These are phyloP conservation scores for Volvox africanus DNA, from an alignment of 139 green algal species.

Conservation along the genomic window DNA sequence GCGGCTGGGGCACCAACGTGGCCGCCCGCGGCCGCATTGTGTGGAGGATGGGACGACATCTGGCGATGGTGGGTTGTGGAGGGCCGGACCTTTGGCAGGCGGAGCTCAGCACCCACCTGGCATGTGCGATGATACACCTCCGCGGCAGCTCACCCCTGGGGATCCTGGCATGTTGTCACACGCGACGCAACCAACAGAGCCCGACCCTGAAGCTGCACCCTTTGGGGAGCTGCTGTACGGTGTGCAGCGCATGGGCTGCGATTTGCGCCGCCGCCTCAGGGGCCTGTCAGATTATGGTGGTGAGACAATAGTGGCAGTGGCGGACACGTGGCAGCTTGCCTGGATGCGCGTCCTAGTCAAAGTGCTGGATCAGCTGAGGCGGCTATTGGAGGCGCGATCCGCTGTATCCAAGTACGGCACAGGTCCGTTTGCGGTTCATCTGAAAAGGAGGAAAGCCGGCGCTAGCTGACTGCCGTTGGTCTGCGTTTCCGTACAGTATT, in stretches of 20 bases:
- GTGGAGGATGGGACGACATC: no score
- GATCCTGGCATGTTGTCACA: no score
- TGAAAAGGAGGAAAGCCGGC: no score
- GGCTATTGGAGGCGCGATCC: neutral
- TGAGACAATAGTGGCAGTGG: neutral
- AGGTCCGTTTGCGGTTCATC: neutral
- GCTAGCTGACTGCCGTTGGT: no score
- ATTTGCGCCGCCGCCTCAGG: neutral
- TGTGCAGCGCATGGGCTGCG: neutral
- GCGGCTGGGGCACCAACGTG: neutral
- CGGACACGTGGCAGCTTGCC: neutral
- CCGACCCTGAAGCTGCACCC: neutral
- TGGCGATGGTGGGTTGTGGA: no score
- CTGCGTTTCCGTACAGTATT: no score
- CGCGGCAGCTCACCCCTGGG: neutral
- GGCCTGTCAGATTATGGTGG: neutral
- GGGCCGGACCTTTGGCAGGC: neutral
- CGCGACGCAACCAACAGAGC: conserved; percentile 8
- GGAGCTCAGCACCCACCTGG: neutral
- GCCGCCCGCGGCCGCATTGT: neutral
- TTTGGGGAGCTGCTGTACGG: conserved; percentile 11
- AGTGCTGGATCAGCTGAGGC: neutral
- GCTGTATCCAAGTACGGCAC: conserved; percentile 1
- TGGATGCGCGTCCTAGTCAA: neutral
- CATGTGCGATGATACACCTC: no score